Evolutionary conservation across 352 stramenopile genomes (phyloP).

Genomic region (Pythium oligandrum): DNA sequence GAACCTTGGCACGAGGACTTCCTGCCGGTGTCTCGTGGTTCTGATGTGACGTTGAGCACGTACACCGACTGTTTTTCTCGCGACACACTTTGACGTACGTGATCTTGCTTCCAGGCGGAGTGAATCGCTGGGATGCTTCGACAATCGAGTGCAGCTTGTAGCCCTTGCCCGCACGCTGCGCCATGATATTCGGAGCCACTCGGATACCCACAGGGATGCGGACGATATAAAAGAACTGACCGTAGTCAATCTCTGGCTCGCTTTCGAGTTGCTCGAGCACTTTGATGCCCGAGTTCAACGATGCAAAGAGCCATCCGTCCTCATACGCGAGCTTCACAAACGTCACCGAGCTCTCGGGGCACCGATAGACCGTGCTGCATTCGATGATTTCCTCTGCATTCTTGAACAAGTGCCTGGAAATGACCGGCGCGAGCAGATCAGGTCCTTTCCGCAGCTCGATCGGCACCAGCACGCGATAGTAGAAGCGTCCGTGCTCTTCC

Average conservation of each 20-base stretch:
- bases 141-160: slow-evolving; percentile 83
- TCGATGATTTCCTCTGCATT: slow-evolving; percentile 83
- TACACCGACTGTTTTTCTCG: slow-evolving; percentile 61
- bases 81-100: slow-evolving; percentile 82
- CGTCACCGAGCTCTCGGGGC: slow-evolving; percentile 63
- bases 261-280: slow-evolving; percentile 64
- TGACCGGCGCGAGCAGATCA: slow-evolving; percentile 66
- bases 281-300: slow-evolving; percentile 73
- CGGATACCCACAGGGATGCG: slow-evolving; percentile 80
- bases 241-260: slow-evolving; percentile 59
- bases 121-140: slow-evolving; percentile 79
- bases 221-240: slow-evolving; percentile 83
- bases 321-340: slow-evolving; percentile 83
- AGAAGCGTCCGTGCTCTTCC: slow-evolving; percentile 43
- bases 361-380: slow-evolving; percentile 58
- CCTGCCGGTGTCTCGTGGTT: slow-evolving; percentile 10
- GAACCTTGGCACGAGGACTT: slow-evolving; percentile 16
- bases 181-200: slow-evolving; percentile 80
- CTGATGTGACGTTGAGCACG: slow-evolving; percentile 42
- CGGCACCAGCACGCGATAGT: slow-evolving; percentile 73
- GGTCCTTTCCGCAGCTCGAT: slow-evolving; percentile 68
- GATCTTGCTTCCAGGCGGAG: slow-evolving; percentile 72
- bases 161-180: slow-evolving; percentile 69
- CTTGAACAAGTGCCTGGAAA: slow-evolving; percentile 64
- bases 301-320: slow-evolving; percentile 79